Evolutionary conservation across 1,284 basidiomycete species (phyloP), one percentile per base, ranked within the genome.

Genomic region (Grifola frondosa): DNA sequence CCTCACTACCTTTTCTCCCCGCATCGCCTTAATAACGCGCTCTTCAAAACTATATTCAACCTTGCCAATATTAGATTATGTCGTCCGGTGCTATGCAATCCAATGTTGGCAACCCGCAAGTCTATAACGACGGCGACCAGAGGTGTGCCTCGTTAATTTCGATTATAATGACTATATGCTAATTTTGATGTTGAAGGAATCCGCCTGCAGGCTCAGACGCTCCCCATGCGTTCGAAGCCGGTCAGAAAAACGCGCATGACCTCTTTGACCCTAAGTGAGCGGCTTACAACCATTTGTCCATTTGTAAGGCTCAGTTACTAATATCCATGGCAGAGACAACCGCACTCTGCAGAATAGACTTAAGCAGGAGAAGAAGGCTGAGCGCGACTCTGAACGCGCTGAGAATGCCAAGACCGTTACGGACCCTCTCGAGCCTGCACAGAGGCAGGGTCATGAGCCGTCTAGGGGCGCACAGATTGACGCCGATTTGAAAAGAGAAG

Each of bases 391-490:
- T 6, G 54, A 56, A 26, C 42, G 40, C 2, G 36, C 30, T 20
- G 52, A 47, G n/a, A 44, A 48, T 9, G 30, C 42, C 0, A 34
- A 45, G 34, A 54, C 54, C 9, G 49, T 57, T 13, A 50, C 42
- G 3, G 33, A 59, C 39, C 55, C 57, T 6, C 52, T 55, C 1
- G 55, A 54, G 35, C 55, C 54, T 30, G 57, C 57, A 12, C 19
- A 38, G 37, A 49, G 42, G n/a, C 53, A 57, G 9, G 55, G 57
- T 1, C 31, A 59, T 26, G 26, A 57, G 42, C 53, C 57, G 1
- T 59, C 57, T 16, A 42, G 57, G 9, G 57, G 57, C 5, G 57
- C 57, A 12, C 43, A 59, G 36, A 37, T 59, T n/a, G 57, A 59
- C 23, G 57, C 57, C 1, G 53, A 57, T 28, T 20, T 59, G n/a